A percentile compares a stretch with the other conserved stretches of the same genome.
phyloP scores from a whole-genome alignment of 2,329 filamentous ascomycete genomes.

The Fusarium euwallaceae region DNA sequence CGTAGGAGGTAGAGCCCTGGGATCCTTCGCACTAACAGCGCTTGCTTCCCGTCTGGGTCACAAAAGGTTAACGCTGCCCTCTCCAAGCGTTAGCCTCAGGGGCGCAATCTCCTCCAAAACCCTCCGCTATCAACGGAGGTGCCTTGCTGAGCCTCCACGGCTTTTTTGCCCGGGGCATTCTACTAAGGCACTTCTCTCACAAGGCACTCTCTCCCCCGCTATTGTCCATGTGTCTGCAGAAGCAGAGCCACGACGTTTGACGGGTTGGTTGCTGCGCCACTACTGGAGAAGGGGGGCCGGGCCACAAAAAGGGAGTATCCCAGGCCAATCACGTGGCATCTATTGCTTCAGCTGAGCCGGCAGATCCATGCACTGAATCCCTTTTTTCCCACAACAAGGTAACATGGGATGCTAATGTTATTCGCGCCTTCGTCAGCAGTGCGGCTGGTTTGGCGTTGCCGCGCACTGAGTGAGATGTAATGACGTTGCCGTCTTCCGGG shows the following conservation, averaged over 20 bases:
- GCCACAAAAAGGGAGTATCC: conserved; percentile 1
- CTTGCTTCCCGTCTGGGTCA: background rate
- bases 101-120: conserved; percentile 1
- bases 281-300: conserved; percentile 17
- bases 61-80: background rate
- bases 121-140: background rate
- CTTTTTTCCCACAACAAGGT: conserved; percentile 1
- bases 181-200: background rate
- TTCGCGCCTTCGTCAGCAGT: conserved; percentile 16
- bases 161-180: conserved; percentile 3
- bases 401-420: background rate
- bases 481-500: conserved; percentile 30
- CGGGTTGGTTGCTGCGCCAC: conserved; percentile 36
- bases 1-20: background rate
- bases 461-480: background rate
- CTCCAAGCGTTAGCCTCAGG: conserved; percentile 16
- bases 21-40: background rate
- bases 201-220: background rate
- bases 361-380: conserved; percentile 6
- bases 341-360: conserved; percentile 29
- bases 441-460: background rate
- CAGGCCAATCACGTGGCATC: conserved; percentile 28
- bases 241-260: conserved; percentile 17
- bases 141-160: conserved; percentile 11
- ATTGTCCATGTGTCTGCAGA: background rate